phyloP scores from a whole-genome alignment of 495 filamentous ascomycete genomes.

The Acidomyces sp. region DNA sequence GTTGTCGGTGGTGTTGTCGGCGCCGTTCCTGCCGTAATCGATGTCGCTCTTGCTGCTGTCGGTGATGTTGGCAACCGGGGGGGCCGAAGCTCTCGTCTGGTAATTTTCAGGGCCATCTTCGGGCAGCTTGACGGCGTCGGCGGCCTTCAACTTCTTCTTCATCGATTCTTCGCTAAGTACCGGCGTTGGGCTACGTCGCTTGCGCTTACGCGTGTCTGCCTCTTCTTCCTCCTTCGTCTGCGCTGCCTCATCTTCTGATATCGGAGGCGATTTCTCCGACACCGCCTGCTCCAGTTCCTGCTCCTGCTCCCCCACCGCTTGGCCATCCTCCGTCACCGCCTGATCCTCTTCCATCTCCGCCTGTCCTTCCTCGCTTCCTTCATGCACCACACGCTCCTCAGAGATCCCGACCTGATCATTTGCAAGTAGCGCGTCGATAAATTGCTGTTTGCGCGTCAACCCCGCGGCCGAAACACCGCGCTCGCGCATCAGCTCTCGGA shows the following conservation, averaged over 20 bases:
- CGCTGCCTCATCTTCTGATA: too few relatives aligned
- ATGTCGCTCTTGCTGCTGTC: too few relatives aligned
- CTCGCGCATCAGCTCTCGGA: constrained; percentile 26
- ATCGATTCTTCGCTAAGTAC: constrained; percentile 19
- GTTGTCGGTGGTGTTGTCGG: constrained; percentile 3
- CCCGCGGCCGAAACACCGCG: constrained; percentile 29
- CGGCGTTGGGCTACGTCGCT: constrained; percentile 26
- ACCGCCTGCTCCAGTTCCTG: background rate
- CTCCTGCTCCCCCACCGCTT: constrained; percentile 1
- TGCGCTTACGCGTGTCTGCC: constrained; percentile 27
- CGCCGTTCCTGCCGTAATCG: too few relatives aligned
- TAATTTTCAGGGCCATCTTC: too few relatives aligned
- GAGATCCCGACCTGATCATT: constrained; percentile 16
- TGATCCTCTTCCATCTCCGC: background rate
- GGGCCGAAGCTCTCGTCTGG: too few relatives aligned
- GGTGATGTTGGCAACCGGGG: too few relatives aligned
- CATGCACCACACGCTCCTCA: constrained; percentile 4
- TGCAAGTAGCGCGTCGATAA: constrained; percentile 27
- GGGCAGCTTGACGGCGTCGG: constrained; percentile 8
- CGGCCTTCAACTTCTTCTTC: constrained; percentile 24
- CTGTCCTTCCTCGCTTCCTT: constrained; percentile 5
- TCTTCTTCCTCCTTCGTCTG: background rate
- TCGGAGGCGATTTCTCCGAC: background rate
- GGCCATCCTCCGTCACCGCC: background rate
- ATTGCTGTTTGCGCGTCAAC: constrained; percentile 28